Evolutionary conservation across 352 stramenopile species (phyloP).

Genomic region (Pythium myriotylum): DNA sequence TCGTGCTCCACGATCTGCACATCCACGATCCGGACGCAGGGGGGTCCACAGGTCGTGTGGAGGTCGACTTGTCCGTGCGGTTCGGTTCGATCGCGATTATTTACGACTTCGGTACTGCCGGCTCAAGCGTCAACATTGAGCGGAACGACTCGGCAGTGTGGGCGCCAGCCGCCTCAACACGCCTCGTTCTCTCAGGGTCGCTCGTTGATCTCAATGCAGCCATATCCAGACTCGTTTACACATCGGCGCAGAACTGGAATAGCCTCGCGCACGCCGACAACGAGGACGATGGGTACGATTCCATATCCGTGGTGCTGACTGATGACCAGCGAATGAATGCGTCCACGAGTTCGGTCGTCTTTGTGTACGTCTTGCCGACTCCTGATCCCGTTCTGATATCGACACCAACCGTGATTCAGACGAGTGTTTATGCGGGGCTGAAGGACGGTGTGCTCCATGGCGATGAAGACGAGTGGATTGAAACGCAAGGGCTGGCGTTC

Average conservation of each 20-base stretch:
- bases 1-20: conserved; percentile 46
- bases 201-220: conserved; percentile 48
- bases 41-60: conserved; percentile 22
- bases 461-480: conserved; percentile 52
- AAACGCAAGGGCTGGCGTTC: conserved; percentile 36
- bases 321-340: conserved; percentile 30
- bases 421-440: conserved; percentile 33
- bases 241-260: conserved; percentile 68
- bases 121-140: conserved; percentile 4
- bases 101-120: not conserved
- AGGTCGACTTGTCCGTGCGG: conserved; percentile 33
- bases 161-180: not conserved
- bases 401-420: conserved; percentile 6
- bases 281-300: conserved; percentile 48
- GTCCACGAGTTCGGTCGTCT: conserved; percentile 7
- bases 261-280: conserved; percentile 34
- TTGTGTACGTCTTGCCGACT: conserved; percentile 26
- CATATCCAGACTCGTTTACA: conserved; percentile 50
- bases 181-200: conserved; percentile 33
- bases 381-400: conserved; percentile 29
- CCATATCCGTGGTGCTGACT: conserved; percentile 41
- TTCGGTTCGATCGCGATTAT: conserved; percentile 47
- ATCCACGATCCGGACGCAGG: conserved; percentile 36
- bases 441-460: conserved; percentile 33
- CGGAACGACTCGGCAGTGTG: not conserved